Conservation (phyloP, 2,329 filamentous ascomycete species). For the Pseudocercospora musae region DNA sequence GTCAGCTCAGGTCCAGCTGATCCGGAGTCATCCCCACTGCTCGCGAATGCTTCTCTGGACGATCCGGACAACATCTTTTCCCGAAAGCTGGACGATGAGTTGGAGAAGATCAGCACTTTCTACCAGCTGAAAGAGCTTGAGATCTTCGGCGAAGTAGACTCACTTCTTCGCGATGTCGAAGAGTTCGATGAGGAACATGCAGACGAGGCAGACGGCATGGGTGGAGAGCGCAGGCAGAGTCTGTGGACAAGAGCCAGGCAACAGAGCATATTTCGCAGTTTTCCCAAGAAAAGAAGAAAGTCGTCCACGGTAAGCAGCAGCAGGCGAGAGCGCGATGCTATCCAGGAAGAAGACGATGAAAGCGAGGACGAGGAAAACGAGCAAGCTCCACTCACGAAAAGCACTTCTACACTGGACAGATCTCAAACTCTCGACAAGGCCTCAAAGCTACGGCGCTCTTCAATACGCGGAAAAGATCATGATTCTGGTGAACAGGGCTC, state of each 20-base stretch:
- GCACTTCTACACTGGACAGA: constrained; percentile 25
- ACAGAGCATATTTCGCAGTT: constrained; percentile 53
- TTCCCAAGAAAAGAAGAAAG: constrained; percentile 44
- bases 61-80: constrained; percentile 81
- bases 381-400: constrained; percentile 42
- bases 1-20: constrained; percentile 50
- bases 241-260: constrained; percentile 34
- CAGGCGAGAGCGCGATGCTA: constrained; percentile 39
- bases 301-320: constrained; percentile 41
- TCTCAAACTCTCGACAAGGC: constrained; percentile 11
- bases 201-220: constrained; percentile 32
- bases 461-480: constrained; percentile 19
- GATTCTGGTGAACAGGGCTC: constrained; percentile 18
- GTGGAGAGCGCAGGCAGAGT: constrained; percentile 30
- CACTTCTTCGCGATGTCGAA: constrained; percentile 71
- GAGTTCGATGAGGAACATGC: constrained; percentile 59
- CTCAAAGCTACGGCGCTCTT: constrained; percentile 20
- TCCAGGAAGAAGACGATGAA: constrained; percentile 54
- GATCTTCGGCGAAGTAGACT: constrained; percentile 74
- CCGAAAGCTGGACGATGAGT: constrained; percentile 76
- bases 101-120: constrained; percentile 92
- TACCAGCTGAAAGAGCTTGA: constrained; percentile 87
- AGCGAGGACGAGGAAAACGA: constrained; percentile 57
- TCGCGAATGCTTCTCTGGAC: constrained; percentile 51
- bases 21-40: constrained; percentile 79